These are phyloP conservation scores for Lanmaoa rubissima DNA, from an alignment of 768 basidiomycete genomes.

Conservation along the genomic window DNA sequence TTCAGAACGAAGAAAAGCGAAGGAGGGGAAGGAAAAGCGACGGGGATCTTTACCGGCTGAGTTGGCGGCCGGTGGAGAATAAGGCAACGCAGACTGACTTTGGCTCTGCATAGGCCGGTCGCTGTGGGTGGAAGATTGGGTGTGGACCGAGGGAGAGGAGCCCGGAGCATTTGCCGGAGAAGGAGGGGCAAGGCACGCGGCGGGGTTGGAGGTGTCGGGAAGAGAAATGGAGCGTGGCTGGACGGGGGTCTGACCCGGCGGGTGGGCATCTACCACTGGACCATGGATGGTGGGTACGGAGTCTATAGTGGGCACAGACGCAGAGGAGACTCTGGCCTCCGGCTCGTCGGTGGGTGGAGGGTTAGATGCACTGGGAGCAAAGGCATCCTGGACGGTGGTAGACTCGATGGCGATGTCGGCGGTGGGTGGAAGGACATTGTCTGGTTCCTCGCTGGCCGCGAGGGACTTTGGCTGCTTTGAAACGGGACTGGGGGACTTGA, in stretches of 20 bases:
- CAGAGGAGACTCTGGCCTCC: slow-evolving; percentile 15
- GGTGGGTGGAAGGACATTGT: not conserved
- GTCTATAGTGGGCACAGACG: slow-evolving; percentile 23
- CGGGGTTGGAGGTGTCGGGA: slow-evolving; percentile 19
- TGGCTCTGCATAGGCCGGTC: slow-evolving; percentile 22
- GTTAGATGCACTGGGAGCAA: not conserved
- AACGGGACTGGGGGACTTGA: slow-evolving; percentile 17
- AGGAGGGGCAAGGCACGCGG: slow-evolving; percentile 23
- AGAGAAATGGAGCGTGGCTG: slow-evolving; percentile 7
- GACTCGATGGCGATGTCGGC: slow-evolving; percentile 4
- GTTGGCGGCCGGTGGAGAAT: slow-evolving; percentile 12
- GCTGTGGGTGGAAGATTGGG: slow-evolving; percentile 16
- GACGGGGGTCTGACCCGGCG: not conserved
- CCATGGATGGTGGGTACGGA: slow-evolving; percentile 27
- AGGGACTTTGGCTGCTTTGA: slow-evolving; percentile 10
- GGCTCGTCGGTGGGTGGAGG: not conserved
- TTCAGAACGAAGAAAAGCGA: slow-evolving; percentile 40
- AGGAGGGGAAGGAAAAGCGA: slow-evolving; percentile 50
- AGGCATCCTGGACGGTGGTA: not conserved
- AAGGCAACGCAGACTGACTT: slow-evolving; percentile 29
- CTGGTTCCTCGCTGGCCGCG: not conserved
- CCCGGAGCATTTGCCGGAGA: slow-evolving; percentile 1
- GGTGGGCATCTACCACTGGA: not conserved
- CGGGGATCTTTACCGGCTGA: slow-evolving; percentile 29
- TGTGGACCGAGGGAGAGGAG: slow-evolving; percentile 8